Base-by-base conservation (phyloP, 148 eudicot species). In the Suaeda aralocaspica region DNA sequence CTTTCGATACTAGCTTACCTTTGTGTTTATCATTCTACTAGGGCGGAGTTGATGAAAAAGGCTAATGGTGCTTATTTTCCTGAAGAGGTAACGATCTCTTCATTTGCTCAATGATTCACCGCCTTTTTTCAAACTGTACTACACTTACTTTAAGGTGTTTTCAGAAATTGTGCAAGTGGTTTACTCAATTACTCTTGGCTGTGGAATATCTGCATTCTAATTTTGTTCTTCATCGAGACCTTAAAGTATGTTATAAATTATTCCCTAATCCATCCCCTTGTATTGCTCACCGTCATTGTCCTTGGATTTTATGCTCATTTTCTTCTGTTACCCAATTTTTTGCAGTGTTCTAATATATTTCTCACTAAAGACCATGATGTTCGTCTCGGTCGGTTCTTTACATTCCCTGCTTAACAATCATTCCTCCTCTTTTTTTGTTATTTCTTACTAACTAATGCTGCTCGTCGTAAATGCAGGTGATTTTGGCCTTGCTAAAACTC, bases 341-440 rank as follows among this genome's bases (percentile, higher is more conserved):
- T 72, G 82, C 96, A 94, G 99, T 94, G 99, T 76, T 94, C 99
- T 13, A 94, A 94, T 62, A 94, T 94, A 74, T 94, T 94, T 84
- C 96, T 94, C 63, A 94, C 97, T 49, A 89, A 89, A 74, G 97
- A 94, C 80, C 91, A 89, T 69, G 84, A 91, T 82, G 80, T 94
- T 71, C 97, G 96, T 42, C 93, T 94, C 60, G 99, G 97, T 94
- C 75, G 80, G 91, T 82, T 44, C 21, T 28, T 57, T 41, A 3
- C 21, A 25, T 9, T 59, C 61, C 41, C 44, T 68, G 14, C 10
- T n/a, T 24, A 42, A 0, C 19, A 22, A 36, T 9, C 39, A 39
- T 13, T 77, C 28, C 59, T 44, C 34, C 24, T 60, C 30, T 39
- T 59, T 45, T n/a, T 34, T 29, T 39, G 51, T 45, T 14, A 15